phyloP scores from a whole-genome alignment of 1,284 basidiomycete species.

The Neonothopanus nambi region DNA sequence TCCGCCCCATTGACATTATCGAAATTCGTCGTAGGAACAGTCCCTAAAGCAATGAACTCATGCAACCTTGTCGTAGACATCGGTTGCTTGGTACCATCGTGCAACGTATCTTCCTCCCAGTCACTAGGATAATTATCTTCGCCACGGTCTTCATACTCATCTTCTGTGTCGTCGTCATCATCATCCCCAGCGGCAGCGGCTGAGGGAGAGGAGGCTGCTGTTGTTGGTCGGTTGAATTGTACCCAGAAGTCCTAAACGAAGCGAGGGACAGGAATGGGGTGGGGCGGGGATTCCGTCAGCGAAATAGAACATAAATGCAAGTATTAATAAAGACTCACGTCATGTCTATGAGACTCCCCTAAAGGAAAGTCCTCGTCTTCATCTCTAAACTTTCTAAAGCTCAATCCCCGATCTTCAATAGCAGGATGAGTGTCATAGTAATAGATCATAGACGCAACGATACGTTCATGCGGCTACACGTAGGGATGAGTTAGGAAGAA shows the following conservation, averaged over 20 bases:
- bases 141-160: not conserved
- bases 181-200: too few relatives aligned
- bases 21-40: constrained; percentile 8
- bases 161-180: not conserved
- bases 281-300: too few relatives aligned
- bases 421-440: constrained; percentile 18
- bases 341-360: constrained; percentile 2
- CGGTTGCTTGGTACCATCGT: not conserved
- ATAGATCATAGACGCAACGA: constrained; percentile 20
- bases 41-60: constrained; percentile 2
- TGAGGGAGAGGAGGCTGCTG: too few relatives aligned
- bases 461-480: constrained; percentile 20
- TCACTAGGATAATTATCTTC: constrained; percentile 19
- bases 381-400: constrained; percentile 14
- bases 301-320: too few relatives aligned
- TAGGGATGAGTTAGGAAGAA: too few relatives aligned
- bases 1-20: too few relatives aligned
- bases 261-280: too few relatives aligned
- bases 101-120: constrained; percentile 10
- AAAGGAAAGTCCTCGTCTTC: constrained; percentile 7
- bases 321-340: too few relatives aligned
- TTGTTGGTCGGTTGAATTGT: too few relatives aligned
- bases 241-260: too few relatives aligned
- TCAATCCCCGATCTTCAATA: constrained; percentile 18
- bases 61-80: not conserved